Evolutionary conservation across 441 rosid species (phyloP).

Genomic region (Syzygium syzygioides): DNA sequence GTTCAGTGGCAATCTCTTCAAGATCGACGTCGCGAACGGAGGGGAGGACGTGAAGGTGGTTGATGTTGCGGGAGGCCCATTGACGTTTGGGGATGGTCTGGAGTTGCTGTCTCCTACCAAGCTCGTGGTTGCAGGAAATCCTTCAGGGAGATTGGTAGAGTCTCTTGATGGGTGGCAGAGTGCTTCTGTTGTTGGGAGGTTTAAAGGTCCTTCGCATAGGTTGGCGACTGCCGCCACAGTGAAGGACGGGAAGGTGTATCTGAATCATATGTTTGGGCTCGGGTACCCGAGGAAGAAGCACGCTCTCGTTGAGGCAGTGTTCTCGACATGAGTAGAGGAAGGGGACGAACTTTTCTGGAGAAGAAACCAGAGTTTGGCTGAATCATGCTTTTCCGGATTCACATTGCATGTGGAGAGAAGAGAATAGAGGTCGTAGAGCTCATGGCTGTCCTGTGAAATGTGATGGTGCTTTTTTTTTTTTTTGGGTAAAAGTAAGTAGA

Average conservation of each 20-base stretch:
- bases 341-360: neutral
- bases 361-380: neutral
- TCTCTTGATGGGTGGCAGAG: slow-evolving; percentile 80
- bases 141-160: slow-evolving; percentile 64
- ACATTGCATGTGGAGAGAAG: neutral
- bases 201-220: slow-evolving; percentile 65
- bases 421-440: neutral
- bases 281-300: slow-evolving; percentile 85
- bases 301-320: slow-evolving; percentile 68
- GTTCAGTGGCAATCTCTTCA: slow-evolving; percentile 45
- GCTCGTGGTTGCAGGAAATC: slow-evolving; percentile 76
- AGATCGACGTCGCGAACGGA: slow-evolving; percentile 43
- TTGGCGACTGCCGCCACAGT: slow-evolving; percentile 72
- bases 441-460: neutral
- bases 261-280: slow-evolving; percentile 66
- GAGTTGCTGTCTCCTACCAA: slow-evolving; percentile 58
- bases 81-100: slow-evolving; percentile 73
- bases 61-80: slow-evolving; percentile 44
- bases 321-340: slow-evolving; percentile 15
- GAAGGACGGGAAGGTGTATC: slow-evolving; percentile 73
- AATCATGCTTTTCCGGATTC: neutral
- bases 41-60: slow-evolving; percentile 41
- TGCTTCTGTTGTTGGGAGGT: slow-evolving; percentile 51
- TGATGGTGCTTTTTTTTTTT: neutral
- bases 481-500: too few species aligned